Evolutionary conservation across 495 filamentous ascomycete genomes (phyloP).

Genomic region (Podospora appendiculata): DNA sequence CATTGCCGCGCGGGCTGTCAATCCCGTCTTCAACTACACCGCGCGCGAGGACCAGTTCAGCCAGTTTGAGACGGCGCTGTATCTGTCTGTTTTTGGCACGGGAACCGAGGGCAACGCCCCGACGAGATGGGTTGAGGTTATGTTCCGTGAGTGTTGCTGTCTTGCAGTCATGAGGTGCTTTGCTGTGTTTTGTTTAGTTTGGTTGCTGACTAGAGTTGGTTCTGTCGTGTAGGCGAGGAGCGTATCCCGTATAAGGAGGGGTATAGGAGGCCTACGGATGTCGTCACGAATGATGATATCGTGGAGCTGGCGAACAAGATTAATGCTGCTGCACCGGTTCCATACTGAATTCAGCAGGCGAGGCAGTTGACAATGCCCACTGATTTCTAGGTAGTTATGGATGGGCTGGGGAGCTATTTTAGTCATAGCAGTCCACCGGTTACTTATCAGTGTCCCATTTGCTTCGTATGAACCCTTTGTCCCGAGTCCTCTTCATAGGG

Average conservation of each 20-base stretch:
- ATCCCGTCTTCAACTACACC: conserved; percentile 17
- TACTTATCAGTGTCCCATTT: no score
- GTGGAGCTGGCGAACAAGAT: conserved; percentile 2
- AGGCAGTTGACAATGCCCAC: no score
- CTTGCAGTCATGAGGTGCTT: neutral
- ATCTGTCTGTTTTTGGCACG: conserved; percentile 13
- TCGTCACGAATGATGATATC: conserved; percentile 6
- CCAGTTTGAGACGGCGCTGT: conserved; percentile 16
- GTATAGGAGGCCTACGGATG: conserved; percentile 1
- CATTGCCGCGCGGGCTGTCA: conserved; percentile 5
- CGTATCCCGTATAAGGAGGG: conserved; percentile 10
- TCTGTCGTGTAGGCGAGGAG: conserved; percentile 1
- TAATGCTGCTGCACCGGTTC: neutral
- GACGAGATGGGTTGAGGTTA: conserved; percentile 10
- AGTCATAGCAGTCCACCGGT: no score
- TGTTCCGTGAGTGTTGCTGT: conserved; percentile 9
- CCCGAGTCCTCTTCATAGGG: no score
- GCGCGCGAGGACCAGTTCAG: conserved; percentile 7
- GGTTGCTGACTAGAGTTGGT: neutral
- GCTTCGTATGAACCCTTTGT: no score
- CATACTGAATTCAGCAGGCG: no score
- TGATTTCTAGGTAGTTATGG: no score
- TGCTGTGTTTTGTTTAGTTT: neutral
- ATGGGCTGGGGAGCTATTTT: no score
- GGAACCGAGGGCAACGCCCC: conserved; percentile 7